Percentiles rank a stretch among this genome's conserved stretches.
These are phyloP conservation scores for Mucor irregularis DNA, from an alignment of 371 early-diverging fungal genomes.

Conservation along the genomic window DNA sequence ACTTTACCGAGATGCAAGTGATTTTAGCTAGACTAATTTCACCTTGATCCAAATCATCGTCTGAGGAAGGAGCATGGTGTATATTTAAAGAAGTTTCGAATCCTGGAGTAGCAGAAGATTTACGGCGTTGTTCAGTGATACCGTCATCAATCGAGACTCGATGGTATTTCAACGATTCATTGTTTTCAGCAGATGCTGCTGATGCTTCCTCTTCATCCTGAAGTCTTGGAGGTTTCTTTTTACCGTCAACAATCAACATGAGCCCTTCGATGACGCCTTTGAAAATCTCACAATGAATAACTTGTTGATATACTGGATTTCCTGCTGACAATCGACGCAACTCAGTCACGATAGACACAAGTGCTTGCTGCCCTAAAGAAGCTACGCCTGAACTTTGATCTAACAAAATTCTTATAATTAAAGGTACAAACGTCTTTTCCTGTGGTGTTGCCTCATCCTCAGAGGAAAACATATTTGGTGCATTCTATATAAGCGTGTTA, in stretches of 20 bases:
- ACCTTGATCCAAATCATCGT: slow-evolving; percentile 44
- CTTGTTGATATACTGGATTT: slow-evolving; percentile 25
- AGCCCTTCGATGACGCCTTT: slow-evolving; percentile 54
- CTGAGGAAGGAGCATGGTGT: slow-evolving; percentile 16
- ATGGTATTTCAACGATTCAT: slow-evolving; percentile 11
- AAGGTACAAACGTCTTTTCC: slow-evolving; percentile 35
- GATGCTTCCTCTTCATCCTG: slow-evolving; percentile 11
- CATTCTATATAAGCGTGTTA: not conserved
- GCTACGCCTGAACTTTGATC: slow-evolving; percentile 51
- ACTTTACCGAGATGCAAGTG: slow-evolving; percentile 57
- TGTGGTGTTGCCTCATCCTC: slow-evolving; percentile 13
- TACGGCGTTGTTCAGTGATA: slow-evolving; percentile 1
- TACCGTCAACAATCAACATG: slow-evolving; percentile 40
- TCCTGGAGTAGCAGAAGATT: slow-evolving; percentile 25
- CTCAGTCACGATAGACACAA: slow-evolving; percentile 49
- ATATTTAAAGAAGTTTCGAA: slow-evolving; percentile 25
- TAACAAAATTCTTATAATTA: slow-evolving; percentile 43
- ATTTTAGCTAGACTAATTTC: slow-evolving; percentile 61
- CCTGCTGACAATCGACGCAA: slow-evolving; percentile 28
- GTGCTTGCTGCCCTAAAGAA: slow-evolving; percentile 42
- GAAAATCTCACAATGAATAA: slow-evolving; percentile 56
- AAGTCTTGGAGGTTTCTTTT: slow-evolving; percentile 9
- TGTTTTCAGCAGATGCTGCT: not conserved
- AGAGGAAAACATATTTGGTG: slow-evolving; percentile 16
- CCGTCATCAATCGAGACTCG: slow-evolving; percentile 22